Evolutionary conservation across 129 eudicot genomes (phyloP), one percentile per base, ranked within the genome.

Genomic region (Artemisia tridentata): DNA sequence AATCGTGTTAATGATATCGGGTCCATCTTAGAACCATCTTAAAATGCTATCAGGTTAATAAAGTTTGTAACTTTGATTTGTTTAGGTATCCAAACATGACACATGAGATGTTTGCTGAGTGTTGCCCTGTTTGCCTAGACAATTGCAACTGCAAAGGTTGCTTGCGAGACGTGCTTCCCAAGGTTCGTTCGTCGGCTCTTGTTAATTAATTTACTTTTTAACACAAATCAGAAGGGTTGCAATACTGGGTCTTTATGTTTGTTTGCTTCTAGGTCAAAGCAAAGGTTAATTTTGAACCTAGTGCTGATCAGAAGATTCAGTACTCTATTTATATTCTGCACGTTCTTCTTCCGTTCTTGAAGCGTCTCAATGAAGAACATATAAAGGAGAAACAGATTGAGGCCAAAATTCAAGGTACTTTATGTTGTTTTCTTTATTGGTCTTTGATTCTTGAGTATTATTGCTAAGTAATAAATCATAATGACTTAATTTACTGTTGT

Each of bases 61-160:
- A 29, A 29, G 34, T 34, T 34, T 34, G 43, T 7, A 7, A 34
- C 8, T 58, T 59, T 57, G 12, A 15, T 34, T 5, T 53, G 71
- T 13, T 64, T 82, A 89, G 98, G 98, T 93, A 93, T 62, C 97
- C 96, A n/a, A 63, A 51, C 65, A 74, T 87, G 95, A 58, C 78
- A 0, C 83, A 80, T 41, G 80, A 82, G 67, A 82, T 71, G 82
- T 80, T 93, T 80, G 84, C 80, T 43, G 75, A 83, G 77, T 65
- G 85, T 71, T 93, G 98, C 76, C 97, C 98, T 12, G 87, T 89
- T 79, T 93, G 97, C 75, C 75, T 38, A 41, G 75, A 67, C 20
- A 93, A 87, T 59, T 89, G 98, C 87, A 93, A 93, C 66, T 93
- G 98, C 83, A 87, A 82, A 78, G 12, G 51, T n/a, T 93, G 98